A percentile compares a stretch with the other conserved stretches of the same genome.
These are phyloP conservation scores for Pseudohyphozyma bogoriensis DNA, from an alignment of 768 basidiomycete genomes.

Conservation along the genomic window DNA sequence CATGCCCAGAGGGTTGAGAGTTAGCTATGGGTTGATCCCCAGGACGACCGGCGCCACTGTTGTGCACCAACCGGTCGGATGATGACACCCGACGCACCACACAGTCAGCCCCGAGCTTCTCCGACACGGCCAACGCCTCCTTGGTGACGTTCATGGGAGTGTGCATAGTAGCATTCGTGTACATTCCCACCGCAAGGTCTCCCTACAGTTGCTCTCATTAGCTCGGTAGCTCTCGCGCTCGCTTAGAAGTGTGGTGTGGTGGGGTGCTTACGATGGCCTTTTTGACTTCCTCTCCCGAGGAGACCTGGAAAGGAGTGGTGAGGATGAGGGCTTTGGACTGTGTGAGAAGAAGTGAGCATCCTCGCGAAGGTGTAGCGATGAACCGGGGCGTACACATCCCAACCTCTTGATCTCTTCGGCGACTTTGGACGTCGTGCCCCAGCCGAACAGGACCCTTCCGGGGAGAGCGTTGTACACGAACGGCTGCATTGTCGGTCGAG, in stretches of 20 bases:
- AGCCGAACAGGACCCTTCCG: slow-evolving; percentile 41
- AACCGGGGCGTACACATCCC: slow-evolving; percentile 32
- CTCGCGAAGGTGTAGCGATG: not conserved
- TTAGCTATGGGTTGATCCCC: too few relatives aligned
- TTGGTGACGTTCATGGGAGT: slow-evolving; percentile 41
- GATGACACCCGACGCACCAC: slow-evolving; percentile 33
- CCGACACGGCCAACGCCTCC: slow-evolving; percentile 36
- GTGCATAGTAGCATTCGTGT: slow-evolving; percentile 43
- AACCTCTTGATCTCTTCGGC: slow-evolving; percentile 36
- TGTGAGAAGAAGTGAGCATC: not conserved
- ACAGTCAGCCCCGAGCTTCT: slow-evolving; percentile 38
- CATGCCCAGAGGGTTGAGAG: not conserved
- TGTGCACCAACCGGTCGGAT: too few relatives aligned
- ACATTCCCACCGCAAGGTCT: slow-evolving; percentile 37
- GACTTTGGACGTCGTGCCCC: slow-evolving; percentile 37
- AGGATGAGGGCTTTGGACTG: slow-evolving; percentile 38
- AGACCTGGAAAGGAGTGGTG: slow-evolving; percentile 38
- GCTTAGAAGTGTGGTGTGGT: slow-evolving; percentile 6
- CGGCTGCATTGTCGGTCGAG: slow-evolving; percentile 36
- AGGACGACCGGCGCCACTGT: not conserved
- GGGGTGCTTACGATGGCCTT: slow-evolving; percentile 25
- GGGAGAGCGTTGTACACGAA: slow-evolving; percentile 42
- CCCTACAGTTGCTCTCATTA: slow-evolving; percentile 2
- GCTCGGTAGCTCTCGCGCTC: not conserved
- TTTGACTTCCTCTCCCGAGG: slow-evolving; percentile 34